Conservation (phyloP, 441 rosid species). For the Arabidopsis lyrata region DNA sequence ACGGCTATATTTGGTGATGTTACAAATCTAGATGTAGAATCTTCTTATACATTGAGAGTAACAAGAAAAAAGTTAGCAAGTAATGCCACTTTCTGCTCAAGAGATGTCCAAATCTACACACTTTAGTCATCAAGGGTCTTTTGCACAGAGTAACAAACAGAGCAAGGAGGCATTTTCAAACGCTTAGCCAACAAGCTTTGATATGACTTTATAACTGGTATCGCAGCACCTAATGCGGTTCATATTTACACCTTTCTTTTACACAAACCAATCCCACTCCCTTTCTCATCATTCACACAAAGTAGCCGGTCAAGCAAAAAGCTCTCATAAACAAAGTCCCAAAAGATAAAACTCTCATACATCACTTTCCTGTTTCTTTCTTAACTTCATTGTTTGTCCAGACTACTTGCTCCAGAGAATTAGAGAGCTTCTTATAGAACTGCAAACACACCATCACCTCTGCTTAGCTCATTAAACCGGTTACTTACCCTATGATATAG, state of each 20-base stretch:
- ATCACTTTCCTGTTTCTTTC: conserved; percentile 48
- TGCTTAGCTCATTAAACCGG: conserved; percentile 11
- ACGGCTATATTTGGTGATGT: too few relatives aligned
- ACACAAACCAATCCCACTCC: conserved; percentile 30
- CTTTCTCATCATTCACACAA: conserved; percentile 16
- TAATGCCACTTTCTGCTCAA: conserved; percentile 21
- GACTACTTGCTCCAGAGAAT: conserved; percentile 74
- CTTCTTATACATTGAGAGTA: conserved; percentile 1
- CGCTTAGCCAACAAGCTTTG: not conserved
- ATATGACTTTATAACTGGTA: conserved; percentile 10
- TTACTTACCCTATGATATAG: not conserved
- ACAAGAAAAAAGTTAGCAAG: conserved; percentile 26
- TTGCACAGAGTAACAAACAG: too few relatives aligned
- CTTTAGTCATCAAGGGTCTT: not conserved
- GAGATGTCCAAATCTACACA: conserved; percentile 25
- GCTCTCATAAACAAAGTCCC: conserved; percentile 20
- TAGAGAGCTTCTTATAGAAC: conserved; percentile 89
- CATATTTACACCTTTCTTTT: conserved; percentile 32
- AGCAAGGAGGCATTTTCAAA: not conserved
- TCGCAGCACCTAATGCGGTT: not conserved
- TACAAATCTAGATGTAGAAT: not conserved
- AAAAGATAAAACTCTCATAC: conserved; percentile 20
- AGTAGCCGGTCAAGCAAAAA: conserved; percentile 25
- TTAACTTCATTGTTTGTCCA: conserved; percentile 91
- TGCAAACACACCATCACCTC: conserved; percentile 47